These are phyloP conservation scores for Aspergillus arachidicola DNA, from an alignment of 2,329 filamentous ascomycete species.

Conservation along the genomic window DNA sequence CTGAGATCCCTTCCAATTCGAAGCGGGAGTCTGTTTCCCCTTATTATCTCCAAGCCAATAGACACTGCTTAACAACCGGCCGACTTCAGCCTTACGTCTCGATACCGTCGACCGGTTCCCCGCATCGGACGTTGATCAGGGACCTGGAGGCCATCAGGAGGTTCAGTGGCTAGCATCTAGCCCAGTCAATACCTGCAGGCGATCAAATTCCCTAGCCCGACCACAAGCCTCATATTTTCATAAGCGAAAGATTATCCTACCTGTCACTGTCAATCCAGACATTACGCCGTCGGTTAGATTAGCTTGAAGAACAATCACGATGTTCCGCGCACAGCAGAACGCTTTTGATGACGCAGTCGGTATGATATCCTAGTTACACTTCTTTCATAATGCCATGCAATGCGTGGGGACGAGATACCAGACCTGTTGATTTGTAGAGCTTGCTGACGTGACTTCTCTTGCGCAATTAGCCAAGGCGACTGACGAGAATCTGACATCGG, in stretches of 20 bases:
- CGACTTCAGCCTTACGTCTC: background rate
- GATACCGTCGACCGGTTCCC: constrained; percentile 9
- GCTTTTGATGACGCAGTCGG: constrained; percentile 71
- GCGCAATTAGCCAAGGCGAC: constrained; percentile 71
- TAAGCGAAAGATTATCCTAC: background rate
- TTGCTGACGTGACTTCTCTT: constrained; percentile 31
- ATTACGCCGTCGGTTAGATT: background rate
- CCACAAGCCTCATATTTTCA: background rate
- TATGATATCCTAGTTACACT: constrained; percentile 41
- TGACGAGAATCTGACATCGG: constrained; percentile 92
- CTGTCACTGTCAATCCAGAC: background rate
- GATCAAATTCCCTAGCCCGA: background rate
- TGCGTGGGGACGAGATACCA: background rate
- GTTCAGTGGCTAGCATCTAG: background rate
- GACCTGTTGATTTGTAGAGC: background rate
- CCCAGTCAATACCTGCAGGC: background rate
- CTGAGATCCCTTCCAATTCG: background rate
- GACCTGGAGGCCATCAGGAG: constrained; percentile 4
- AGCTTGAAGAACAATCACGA: constrained; percentile 31
- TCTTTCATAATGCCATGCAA: background rate
- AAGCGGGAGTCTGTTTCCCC: background rate
- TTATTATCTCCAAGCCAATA: background rate
- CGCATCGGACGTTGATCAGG: constrained; percentile 14
- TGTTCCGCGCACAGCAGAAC: constrained; percentile 67
- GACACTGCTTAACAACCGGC: background rate